Base-by-base conservation (phyloP, 805 yeast species). In the Groenewaldozyma salmanticensis region DNA sequence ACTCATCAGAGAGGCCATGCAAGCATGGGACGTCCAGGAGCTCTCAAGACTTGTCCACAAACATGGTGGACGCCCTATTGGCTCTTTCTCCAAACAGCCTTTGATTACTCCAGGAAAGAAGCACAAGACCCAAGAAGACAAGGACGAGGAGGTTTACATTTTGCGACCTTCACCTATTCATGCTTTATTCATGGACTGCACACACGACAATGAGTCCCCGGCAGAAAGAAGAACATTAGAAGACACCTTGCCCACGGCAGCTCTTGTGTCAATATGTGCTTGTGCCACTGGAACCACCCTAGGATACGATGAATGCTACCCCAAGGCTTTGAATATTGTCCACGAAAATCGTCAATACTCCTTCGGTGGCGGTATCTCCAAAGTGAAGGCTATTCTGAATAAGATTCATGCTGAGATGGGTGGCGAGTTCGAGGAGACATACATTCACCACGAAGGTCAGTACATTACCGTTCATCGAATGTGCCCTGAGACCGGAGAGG, bases 111-210 rank as follows among this genome's bases (percentile, higher is more conserved):
- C 41, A 17, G 51, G 50, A 18, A 21, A 34, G 15, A 37, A 32
- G n/a, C n/a, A n/a, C n/a, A 31, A 21, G 2, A 32, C 37, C 13
- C 33, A 33, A 15, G 41, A 34, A 9, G 44, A 40, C 4, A 27
- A 33, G 16, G 41, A 46, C 27, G 47, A 42, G 11, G 47, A 45
- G 7, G 40, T 43, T 17, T 71, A 70, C 49, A 67, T 75, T 6
- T 67, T 90, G 36, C 68, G 77, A 1, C 69, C 80, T 3, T 74
- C 79, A 34, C 76, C 79, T n/a, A 94, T 95, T 3, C 96, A 87
- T 62, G 96, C 97, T 0, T 67, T 92, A 52, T 81, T 90, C 52
- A 90, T 92, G 96, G 97, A 92, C 57, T 90, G 96, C 55, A 88
- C 97, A 1, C 98, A 90, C 59, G 98, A 90, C 60, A 90, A 90